These are phyloP conservation scores for Fusarium brevicatenulatum DNA, from an alignment of 2,329 filamentous ascomycete species.

Conservation along the genomic window DNA sequence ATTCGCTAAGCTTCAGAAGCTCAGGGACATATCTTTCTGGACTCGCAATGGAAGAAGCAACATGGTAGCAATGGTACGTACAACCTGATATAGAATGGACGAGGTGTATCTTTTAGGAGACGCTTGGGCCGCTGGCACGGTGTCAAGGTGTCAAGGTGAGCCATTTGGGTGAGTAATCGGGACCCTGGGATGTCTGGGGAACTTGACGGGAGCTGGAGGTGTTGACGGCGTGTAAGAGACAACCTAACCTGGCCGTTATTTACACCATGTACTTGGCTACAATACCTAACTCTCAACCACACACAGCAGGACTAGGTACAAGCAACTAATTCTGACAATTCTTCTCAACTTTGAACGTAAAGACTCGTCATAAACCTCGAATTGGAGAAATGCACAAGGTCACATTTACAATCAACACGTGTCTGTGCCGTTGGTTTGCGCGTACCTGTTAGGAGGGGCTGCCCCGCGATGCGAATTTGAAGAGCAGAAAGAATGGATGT, in stretches of 20 bases:
- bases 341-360: constrained; percentile 8
- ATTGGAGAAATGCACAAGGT: constrained; percentile 29
- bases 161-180: neutral
- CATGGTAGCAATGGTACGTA: neutral
- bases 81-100: neutral
- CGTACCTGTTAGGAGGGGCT: constrained; percentile 28
- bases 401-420: constrained; percentile 41
- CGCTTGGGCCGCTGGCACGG: constrained; percentile 2
- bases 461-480: constrained; percentile 11
- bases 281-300: neutral
- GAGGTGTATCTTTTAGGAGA: neutral
- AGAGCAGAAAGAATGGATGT: neutral
- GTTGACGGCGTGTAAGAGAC: constrained; percentile 5
- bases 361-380: constrained; percentile 5
- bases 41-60: constrained; percentile 19
- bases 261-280: neutral
- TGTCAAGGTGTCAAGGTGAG: constrained; percentile 11
- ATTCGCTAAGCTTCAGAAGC: constrained; percentile 9
- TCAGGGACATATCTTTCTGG: constrained; percentile 14
- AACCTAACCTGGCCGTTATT: neutral
- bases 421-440: constrained; percentile 42
- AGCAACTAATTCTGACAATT: constrained; percentile 3
- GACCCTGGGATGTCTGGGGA: constrained; percentile 5
- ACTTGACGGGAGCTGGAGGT: neutral
- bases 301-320: neutral